These are phyloP conservation scores for Plasmodium relictum DNA, from an alignment of 169 alveolate genomes.

Conservation along the genomic window DNA sequence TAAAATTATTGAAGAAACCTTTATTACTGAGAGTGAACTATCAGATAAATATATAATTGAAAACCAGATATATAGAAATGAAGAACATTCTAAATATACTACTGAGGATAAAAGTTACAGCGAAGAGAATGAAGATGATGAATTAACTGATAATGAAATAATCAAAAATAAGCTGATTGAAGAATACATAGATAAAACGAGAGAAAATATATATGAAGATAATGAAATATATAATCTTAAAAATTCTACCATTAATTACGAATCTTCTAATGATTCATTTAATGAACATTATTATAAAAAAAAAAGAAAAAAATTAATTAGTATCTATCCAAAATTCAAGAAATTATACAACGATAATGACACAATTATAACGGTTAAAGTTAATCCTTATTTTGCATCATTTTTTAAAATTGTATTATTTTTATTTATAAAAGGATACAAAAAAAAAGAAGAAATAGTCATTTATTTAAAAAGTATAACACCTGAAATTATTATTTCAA, in stretches of 20 bases:
- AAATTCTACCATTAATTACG: no score
- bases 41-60: conserved; percentile 39
- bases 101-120: neutral
- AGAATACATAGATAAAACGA: neutral
- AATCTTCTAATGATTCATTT: no score
- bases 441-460: conserved; percentile 45
- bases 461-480: conserved; percentile 62
- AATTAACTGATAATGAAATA: neutral
- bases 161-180: neutral
- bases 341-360: conserved; percentile 49
- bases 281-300: neutral
- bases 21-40: conserved; percentile 39
- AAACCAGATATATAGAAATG: conserved; percentile 43
- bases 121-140: conserved; percentile 2
- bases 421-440: conserved; percentile 63
- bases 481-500: conserved; percentile 44
- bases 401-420: conserved; percentile 57
- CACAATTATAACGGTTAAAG: conserved; percentile 18
- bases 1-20: conserved; percentile 43
- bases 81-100: conserved; percentile 7
- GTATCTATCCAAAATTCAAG: conserved; percentile 29
- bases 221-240: neutral
- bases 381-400: conserved; percentile 57
- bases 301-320: conserved; percentile 17
- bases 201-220: neutral